A percentile compares a stretch with the other conserved stretches of the same genome.
phyloP scores from a whole-genome alignment of 2,329 filamentous ascomycete species.

The Aspergillus candidus region DNA sequence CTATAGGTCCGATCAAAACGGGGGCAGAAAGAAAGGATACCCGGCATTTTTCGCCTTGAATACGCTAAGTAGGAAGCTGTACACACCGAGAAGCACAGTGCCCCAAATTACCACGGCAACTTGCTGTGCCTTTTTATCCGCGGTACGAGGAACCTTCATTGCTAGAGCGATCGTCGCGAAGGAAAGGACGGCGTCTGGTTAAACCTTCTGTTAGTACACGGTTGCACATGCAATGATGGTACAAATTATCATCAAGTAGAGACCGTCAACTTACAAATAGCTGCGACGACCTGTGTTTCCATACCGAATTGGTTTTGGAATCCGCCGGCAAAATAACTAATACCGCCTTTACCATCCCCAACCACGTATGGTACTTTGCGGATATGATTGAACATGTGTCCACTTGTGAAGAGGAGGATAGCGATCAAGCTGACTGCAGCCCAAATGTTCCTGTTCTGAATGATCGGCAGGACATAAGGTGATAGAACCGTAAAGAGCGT shows the following conservation, averaged over 20 bases:
- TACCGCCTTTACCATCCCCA: slow-evolving; percentile 74
- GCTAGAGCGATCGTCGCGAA: slow-evolving; percentile 89
- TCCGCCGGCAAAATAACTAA: slow-evolving; percentile 83
- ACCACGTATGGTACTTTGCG: slow-evolving; percentile 89
- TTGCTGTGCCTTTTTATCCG: slow-evolving; percentile 70
- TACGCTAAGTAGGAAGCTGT: slow-evolving; percentile 89
- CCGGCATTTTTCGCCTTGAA: slow-evolving; percentile 93
- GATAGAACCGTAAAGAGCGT: slow-evolving; percentile 66
- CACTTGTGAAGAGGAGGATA: slow-evolving; percentile 88
- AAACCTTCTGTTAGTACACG: slow-evolving; percentile 13
- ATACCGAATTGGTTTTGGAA: slow-evolving; percentile 93
- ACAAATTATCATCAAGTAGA: neutral
- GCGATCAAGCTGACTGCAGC: slow-evolving; percentile 80
- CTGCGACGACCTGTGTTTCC: slow-evolving; percentile 91
- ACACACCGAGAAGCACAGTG: slow-evolving; percentile 69
- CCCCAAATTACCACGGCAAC: slow-evolving; percentile 76
- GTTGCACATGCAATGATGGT: neutral
- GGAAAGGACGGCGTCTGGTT: slow-evolving; percentile 66
- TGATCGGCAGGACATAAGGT: slow-evolving; percentile 71
- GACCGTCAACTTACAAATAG: slow-evolving; percentile 66
- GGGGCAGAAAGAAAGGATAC: slow-evolving; percentile 90
- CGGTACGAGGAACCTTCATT: slow-evolving; percentile 85
- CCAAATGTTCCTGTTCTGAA: slow-evolving; percentile 92
- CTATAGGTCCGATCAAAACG: slow-evolving; percentile 53
- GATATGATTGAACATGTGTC: slow-evolving; percentile 99